Conservation (phyloP, 495 filamentous ascomycete genomes). For the Xylaria scruposa region DNA sequence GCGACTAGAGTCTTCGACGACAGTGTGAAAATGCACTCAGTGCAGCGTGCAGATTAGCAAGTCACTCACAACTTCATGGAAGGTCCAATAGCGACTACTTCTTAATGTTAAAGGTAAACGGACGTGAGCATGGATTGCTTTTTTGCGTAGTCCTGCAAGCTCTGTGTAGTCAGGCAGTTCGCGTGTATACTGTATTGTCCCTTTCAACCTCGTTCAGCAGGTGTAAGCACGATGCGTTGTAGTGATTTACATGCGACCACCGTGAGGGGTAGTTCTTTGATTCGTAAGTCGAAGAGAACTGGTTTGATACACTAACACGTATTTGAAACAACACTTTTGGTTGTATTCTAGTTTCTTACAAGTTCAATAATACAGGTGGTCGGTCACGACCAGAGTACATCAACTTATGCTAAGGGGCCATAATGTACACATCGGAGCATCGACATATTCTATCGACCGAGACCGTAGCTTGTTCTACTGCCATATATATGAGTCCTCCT, state of each 20-base stretch:
- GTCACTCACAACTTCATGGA: too few relatives aligned
- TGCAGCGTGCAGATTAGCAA: too few relatives aligned
- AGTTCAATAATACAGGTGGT: conserved; percentile 20
- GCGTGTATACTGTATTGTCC: too few relatives aligned
- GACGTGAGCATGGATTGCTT: too few relatives aligned
- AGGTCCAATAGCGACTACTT: too few relatives aligned
- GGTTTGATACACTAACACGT: neutral
- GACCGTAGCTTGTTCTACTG: conserved; percentile 17
- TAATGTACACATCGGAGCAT: neutral
- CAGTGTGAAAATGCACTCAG: too few relatives aligned
- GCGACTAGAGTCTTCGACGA: too few relatives aligned
- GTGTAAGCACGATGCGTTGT: neutral
- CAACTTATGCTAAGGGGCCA: neutral
- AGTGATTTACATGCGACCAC: too few relatives aligned
- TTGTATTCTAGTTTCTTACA: conserved; percentile 16
- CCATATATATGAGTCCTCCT: neutral
- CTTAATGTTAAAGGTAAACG: too few relatives aligned
- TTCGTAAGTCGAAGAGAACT: neutral
- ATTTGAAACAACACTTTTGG: neutral
- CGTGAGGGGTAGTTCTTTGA: too few relatives aligned
- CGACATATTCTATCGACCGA: neutral
- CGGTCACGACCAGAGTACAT: neutral
- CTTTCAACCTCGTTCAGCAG: neutral
- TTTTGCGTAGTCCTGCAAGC: too few relatives aligned
- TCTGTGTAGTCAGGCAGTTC: too few relatives aligned